phyloP scores from a whole-genome alignment of 257 asterid species.

The Nicotiana undulata region DNA sequence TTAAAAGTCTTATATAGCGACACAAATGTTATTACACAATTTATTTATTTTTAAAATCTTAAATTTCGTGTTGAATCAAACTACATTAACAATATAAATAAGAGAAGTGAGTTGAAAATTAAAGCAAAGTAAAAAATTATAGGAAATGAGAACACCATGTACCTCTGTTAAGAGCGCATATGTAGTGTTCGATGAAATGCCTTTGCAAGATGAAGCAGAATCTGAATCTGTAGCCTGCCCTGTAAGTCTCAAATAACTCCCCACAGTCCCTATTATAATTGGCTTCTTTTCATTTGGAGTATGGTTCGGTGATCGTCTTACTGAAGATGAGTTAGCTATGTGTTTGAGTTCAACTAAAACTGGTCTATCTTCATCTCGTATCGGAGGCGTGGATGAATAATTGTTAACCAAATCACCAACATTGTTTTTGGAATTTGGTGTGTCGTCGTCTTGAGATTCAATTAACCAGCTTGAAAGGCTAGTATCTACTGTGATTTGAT shows the following conservation, averaged over 20 bases:
- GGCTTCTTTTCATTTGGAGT: slow-evolving; percentile 23
- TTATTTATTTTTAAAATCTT: fast-evolving
- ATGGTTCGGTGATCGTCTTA: background rate
- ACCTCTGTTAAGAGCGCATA: background rate
- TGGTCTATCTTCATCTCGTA: slow-evolving; percentile 23
- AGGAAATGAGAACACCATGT: background rate
- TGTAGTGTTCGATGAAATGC: background rate
- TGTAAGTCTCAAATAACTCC: slow-evolving; percentile 39
- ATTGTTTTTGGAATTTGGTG: slow-evolving; percentile 10
- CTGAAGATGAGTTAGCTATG: slow-evolving; percentile 7
- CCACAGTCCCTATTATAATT: slow-evolving; percentile 34
- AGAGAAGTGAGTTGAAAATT: too few species aligned
- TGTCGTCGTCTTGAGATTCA: slow-evolving; percentile 21
- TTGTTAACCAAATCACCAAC: slow-evolving; percentile 20
- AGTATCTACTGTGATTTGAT: slow-evolving; percentile 34
- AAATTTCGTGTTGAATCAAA: too few species aligned
- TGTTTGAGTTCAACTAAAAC: slow-evolving; percentile 23
- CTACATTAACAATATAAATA: too few species aligned
- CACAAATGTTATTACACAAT: too few species aligned
- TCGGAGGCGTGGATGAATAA: slow-evolving; percentile 26
- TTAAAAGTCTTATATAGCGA: too few species aligned
- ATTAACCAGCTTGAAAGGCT: slow-evolving; percentile 75
- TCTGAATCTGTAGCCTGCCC: slow-evolving; percentile 5
- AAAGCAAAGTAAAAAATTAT: background rate
- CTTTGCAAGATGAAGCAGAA: slow-evolving; percentile 7